Conservation (phyloP, 208 protist species). For the Lotmaria passim region DNA sequence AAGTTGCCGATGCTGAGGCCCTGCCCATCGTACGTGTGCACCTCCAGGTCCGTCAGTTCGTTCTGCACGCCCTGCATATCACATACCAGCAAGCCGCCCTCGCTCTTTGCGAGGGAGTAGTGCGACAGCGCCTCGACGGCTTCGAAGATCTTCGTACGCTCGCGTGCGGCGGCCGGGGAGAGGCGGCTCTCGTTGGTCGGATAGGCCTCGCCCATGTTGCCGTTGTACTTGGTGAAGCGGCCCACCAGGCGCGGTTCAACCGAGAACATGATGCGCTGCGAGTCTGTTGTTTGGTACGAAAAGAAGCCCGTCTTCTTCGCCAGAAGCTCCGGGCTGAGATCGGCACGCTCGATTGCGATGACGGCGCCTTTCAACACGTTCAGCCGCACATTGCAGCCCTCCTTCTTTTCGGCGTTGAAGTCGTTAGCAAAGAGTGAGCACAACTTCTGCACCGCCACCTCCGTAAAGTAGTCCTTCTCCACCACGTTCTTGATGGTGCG, state of each 20-base stretch:
- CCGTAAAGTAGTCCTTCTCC: constrained; percentile 80
- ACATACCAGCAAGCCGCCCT: constrained; percentile 58
- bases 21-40: constrained; percentile 67
- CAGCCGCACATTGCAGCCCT: constrained; percentile 38
- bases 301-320: constrained; percentile 60
- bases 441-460: constrained; percentile 66
- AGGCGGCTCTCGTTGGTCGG: constrained; percentile 47
- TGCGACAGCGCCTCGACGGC: constrained; percentile 84
- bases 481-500: constrained; percentile 61
- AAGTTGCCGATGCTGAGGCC: constrained; percentile 76
- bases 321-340: constrained; percentile 48
- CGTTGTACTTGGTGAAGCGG: constrained; percentile 85
- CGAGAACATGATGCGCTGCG: constrained; percentile 58
- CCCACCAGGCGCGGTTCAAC: constrained; percentile 72
- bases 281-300: constrained; percentile 65
- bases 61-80: constrained; percentile 74
- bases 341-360: constrained; percentile 40
- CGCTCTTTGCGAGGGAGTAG: constrained; percentile 64
- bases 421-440: constrained; percentile 55
- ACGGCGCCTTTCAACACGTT: constrained; percentile 47
- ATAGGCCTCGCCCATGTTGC: constrained; percentile 75
- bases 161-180: constrained; percentile 26
- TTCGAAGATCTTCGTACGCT: constrained; percentile 47
- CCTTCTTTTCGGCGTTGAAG: constrained; percentile 50
- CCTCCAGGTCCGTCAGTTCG: constrained; percentile 73